Base-by-base conservation (phyloP, 495 filamentous ascomycete genomes). In the Polyplosphaeria fusca region DNA sequence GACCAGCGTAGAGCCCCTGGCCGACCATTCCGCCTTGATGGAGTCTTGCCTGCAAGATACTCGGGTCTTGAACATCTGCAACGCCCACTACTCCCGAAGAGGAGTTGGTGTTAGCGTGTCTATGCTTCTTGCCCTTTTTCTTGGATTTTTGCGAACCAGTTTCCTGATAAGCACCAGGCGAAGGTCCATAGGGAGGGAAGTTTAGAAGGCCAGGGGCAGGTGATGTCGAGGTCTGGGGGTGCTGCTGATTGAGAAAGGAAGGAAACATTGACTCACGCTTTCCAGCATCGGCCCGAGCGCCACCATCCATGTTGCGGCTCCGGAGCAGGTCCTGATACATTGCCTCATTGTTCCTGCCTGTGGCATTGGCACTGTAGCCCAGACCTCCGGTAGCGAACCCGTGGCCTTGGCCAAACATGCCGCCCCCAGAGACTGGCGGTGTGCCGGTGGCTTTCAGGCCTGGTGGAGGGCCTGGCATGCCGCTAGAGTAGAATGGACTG, bases 21-120 rank as follows among this genome's bases (percentile, higher is more conserved):
- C 88, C 88, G 79, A 81, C 82, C 81, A 86, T 85, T 70, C 35
- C 42, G 75, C 77, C 81, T 74, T 79, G 88, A 74, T 91, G 91
- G 82, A 95, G 88, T 79, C 93, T 87, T 74, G 88, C 89, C 79
- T 96, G 93, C 80, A 99, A 84, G 81, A 97, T 95, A 81, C 90
- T 96, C 78, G 92, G 89, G 87, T 96, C 91, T 80, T 87, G 88
- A 91, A 95, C 87, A 91, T 96, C 89, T 80, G 94, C 90, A 89
- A 95, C 83, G 81, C 86, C 89, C n/a, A n/a, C n/a, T n/a, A n/a
- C n/a, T 85, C 84, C 83, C 79, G 89, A 89, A 82, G 88, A 92
- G 84, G 90, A 93, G 87, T 90, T 95, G 92, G 91, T 95, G 88
- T 95, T 94, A 93, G 91, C 91, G 86, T 95, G 89, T 86, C 89